Evolutionary conservation across 2,329 filamentous ascomycete genomes (phyloP).

Genomic region (Dactylellina leptospora): DNA sequence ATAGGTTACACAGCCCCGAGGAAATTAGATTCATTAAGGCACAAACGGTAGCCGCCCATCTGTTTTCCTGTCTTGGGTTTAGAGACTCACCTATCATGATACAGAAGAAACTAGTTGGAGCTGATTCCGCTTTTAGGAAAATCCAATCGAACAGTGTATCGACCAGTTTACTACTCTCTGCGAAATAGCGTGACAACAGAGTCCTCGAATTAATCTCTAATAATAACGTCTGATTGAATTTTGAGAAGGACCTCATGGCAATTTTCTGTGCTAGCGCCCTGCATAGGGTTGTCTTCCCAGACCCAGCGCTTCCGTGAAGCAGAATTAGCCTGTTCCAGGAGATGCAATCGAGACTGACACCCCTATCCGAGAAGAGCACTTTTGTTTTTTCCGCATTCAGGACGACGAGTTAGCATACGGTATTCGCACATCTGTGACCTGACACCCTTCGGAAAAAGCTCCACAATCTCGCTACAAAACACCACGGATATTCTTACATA

Average conservation of each 20-base stretch:
- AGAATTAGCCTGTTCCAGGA: conserved; percentile 56
- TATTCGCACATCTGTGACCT: too few species aligned
- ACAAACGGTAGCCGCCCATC: conserved; percentile 17
- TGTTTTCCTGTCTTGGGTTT: not conserved
- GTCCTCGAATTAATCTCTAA: conserved; percentile 56
- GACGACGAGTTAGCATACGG: not conserved
- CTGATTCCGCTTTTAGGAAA: conserved; percentile 26
- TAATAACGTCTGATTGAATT: conserved; percentile 53
- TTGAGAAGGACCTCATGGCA: conserved; percentile 56
- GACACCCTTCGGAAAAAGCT: too few species aligned
- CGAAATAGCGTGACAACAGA: conserved; percentile 56
- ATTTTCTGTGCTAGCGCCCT: conserved; percentile 57
- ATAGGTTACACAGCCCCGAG: conserved; percentile 18
- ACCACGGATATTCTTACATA: conserved; percentile 46
- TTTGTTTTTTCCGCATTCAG: not conserved
- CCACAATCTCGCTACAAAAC: too few species aligned
- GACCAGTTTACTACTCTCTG: conserved; percentile 56
- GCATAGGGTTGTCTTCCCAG: conserved; percentile 56
- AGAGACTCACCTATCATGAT: conserved; percentile 41
- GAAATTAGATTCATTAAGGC: conserved; percentile 29
- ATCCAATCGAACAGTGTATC: conserved; percentile 56
- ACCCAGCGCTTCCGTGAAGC: conserved; percentile 56
- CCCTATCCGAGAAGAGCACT: conserved; percentile 56
- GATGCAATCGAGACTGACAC: conserved; percentile 55
- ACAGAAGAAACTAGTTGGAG: conserved; percentile 35